Conservation (phyloP, 768 basidiomycete genomes). For the Lentinula sp. region DNA sequence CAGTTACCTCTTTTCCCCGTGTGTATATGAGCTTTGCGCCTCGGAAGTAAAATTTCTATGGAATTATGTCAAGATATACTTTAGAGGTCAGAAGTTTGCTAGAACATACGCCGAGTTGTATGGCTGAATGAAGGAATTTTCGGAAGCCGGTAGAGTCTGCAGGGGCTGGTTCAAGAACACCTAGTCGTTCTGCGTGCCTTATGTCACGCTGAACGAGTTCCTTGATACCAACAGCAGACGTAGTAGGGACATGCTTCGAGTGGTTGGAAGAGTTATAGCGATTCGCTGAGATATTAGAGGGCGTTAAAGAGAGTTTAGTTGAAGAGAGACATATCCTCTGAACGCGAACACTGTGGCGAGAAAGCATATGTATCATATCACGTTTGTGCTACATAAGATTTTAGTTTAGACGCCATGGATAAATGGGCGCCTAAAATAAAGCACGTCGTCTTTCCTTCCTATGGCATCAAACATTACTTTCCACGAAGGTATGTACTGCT, state of each 20-base stretch:
- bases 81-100: constrained; percentile 1
- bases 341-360: not conserved
- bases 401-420: not conserved
- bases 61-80: not conserved
- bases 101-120: constrained; percentile 37
- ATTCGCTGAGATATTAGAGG: too few species aligned
- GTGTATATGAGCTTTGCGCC: constrained; percentile 69
- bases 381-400: not conserved
- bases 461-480: constrained; percentile 51
- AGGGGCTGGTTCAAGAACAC: constrained; percentile 64
- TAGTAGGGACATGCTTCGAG: not conserved
- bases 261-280: not conserved
- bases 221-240: constrained; percentile 25
- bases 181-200: constrained; percentile 58
- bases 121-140: constrained; percentile 41
- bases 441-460: constrained; percentile 2
- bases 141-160: constrained; percentile 51
- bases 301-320: too few species aligned
- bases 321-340: not conserved
- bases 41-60: constrained; percentile 78
- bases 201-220: constrained; percentile 59
- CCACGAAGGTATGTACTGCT: constrained; percentile 46
- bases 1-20: constrained; percentile 47
- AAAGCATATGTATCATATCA: not conserved
- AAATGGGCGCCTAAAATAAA: constrained; percentile 18